These are phyloP conservation scores for Botryotinia narcissicola DNA, from an alignment of 2,329 filamentous ascomycete genomes.

Conservation along the genomic window DNA sequence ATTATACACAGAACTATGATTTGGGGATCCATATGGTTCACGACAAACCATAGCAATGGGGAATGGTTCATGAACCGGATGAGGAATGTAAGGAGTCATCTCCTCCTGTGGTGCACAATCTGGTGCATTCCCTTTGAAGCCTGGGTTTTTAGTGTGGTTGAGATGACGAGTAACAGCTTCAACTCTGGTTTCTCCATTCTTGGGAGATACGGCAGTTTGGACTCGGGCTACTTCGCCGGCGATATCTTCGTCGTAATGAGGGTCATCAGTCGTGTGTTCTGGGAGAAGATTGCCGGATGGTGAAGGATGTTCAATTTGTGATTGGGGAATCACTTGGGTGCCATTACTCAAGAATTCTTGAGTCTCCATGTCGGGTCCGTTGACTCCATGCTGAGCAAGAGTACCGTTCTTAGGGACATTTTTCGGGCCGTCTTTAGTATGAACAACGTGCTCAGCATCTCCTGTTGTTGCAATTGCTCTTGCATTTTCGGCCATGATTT, in stretches of 20 bases:
- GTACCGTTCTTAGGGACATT: not conserved
- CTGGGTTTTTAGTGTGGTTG: constrained; percentile 57
- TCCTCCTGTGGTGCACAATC: constrained; percentile 51
- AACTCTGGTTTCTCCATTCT: constrained; percentile 51
- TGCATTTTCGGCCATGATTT: constrained; percentile 29
- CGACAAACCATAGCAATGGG: constrained; percentile 72
- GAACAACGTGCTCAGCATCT: constrained; percentile 32
- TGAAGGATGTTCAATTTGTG: constrained; percentile 30
- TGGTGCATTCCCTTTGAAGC: constrained; percentile 52
- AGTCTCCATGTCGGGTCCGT: constrained; percentile 28
- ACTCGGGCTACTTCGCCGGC: constrained; percentile 60
- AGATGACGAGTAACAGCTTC: constrained; percentile 63
- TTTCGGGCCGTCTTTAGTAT: constrained; percentile 18
- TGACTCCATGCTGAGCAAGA: not conserved
- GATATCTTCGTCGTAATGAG: constrained; percentile 63
- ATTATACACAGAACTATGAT: constrained; percentile 57
- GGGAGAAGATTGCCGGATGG: constrained; percentile 40
- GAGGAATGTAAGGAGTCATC: constrained; percentile 66
- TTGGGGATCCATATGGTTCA: constrained; percentile 62
- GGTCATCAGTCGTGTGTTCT: constrained; percentile 56
- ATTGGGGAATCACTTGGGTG: constrained; percentile 27
- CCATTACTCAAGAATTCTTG: constrained; percentile 34
- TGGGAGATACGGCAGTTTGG: constrained; percentile 54
- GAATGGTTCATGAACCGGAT: constrained; percentile 53
- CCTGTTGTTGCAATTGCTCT: constrained; percentile 29